Base-by-base conservation (phyloP, 148 eudicot species). In the Vaccinium corymbosum region DNA sequence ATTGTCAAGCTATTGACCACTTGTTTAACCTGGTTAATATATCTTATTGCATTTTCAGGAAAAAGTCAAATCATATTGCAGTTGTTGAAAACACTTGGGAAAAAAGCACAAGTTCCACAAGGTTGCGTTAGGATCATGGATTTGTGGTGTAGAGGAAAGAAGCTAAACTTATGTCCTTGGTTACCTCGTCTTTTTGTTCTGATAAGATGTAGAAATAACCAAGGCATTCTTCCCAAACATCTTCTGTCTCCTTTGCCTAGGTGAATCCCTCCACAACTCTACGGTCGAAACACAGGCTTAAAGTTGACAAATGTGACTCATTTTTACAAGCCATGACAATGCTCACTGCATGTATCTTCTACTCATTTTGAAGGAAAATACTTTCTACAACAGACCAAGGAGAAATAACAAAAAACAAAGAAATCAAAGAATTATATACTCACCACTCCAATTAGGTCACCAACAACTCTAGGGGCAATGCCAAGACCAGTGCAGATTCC, bases 401-500 rank as follows among this genome's bases (percentile, higher is more conserved):
- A 53, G 61, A 51, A 78, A 19, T 2, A 78, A 46, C 51, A 11
- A 1, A 49, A 27, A 19, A 82, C 42, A 13, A 42, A 75, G 84
- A 56, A 78, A 78, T 78, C 1, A 55, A 53, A 15, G 81, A 77
- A 78, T 3, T 3, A 52, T 71, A 64, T 38, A 87, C 97, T 92
- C 93, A 97, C 99, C 89, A 97, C 99, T 78, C 99, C 98, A 50
- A 97, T 84, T 81, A 97, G 89, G 90, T 97, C 99, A 87, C 99
- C 99, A 81, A 97, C 71, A 83, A 87, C 93, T 81, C 95, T 91
- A 32, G 99, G 99, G 83, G 99, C 94, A 87, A 97, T 93, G 42
- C 98, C 99, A 89, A 94, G 99, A 84, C 99, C 99, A 57, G 95
- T 94, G 86, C 97, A 97, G 79, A 97, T 97, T 42, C 99, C 99